Base-by-base conservation (phyloP, 495 filamentous ascomycete genomes). In the Hyaloscypha hepaticicola region DNA sequence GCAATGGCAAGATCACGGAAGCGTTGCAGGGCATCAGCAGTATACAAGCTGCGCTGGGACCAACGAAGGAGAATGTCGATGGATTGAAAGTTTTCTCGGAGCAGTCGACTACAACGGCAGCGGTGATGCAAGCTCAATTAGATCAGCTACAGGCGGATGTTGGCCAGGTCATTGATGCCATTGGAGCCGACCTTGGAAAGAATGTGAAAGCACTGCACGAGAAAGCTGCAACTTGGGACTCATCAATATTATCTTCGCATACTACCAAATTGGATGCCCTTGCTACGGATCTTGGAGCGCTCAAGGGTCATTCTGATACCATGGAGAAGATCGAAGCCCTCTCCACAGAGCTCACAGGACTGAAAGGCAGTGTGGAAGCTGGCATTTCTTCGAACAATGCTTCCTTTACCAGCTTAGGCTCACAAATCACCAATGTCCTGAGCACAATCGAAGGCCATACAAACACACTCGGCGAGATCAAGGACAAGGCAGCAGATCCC, bases 81-180 rank as follows among this genome's bases (percentile, higher is more conserved):
- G 28, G 48, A 7, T 25, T 71, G 58, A 66, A 66, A 31, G 16
- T 50, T 5, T 58, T 28, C 14, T 57, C 66, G 0, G 69, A 71
- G 8, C 61, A 68, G 63, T 68, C 66, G 49, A 60, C 21, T 59
- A 71, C 66, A 0, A 63, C 31, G 7, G 61, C 52, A 21, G 21
- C 66, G 6, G 63, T 66, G 29, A 38, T 72, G 49, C 70, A 72
- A 58, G 66, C 60, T 34, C 66, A 72, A 28, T 49, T 72, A 22
- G 70, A 72, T 58, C 70, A 72, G 52, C 49, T 72, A 45, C 60
- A 67, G 53, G 33, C 41, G 8, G 70, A 72, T 34, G 52, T 72
- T 29, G 66, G 64, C 4, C 22, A 21, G 5, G 61, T 72, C 26
- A 59, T 67, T 5, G 56, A 64, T 33, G 51, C 64, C 22, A 48